Percentiles rank a stretch among this genome's conserved stretches.
Conservation (phyloP, 257 asterid genomes). For the Solanum megistacrolobum region DNA sequence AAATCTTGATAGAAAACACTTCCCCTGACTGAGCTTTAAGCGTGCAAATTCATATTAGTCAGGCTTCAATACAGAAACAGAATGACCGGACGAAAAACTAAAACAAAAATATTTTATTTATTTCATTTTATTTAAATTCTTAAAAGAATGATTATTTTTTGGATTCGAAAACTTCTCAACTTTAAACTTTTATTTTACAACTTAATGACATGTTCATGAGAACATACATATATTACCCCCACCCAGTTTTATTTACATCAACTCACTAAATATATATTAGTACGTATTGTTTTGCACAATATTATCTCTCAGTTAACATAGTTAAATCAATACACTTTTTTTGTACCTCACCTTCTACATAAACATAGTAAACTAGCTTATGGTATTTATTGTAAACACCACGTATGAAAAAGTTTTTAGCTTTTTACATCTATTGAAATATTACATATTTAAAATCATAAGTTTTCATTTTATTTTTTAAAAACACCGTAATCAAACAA, state of each 20-base stretch:
- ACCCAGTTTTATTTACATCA: background rate
- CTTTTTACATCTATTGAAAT: background rate
- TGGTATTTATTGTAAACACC: background rate
- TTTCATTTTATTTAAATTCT: too few relatives aligned
- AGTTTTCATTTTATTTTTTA: background rate
- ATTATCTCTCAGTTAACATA: background rate
- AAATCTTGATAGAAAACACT: too few relatives aligned
- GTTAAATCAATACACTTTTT: background rate
- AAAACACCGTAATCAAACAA: background rate
- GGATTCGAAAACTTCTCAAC: background rate
- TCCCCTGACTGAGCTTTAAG: too few relatives aligned
- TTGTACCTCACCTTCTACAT: background rate
- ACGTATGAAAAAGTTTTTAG: background rate
- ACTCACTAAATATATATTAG: background rate
- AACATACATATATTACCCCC: background rate
- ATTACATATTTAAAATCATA: background rate
- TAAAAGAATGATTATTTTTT: too few relatives aligned
- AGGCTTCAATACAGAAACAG: background rate
- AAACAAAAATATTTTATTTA: too few relatives aligned
- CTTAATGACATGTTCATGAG: background rate
- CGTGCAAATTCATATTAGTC: background rate
- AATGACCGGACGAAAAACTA: background rate
- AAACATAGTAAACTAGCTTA: background rate
- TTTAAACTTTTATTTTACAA: background rate
- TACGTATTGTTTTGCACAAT: background rate